Evolutionary conservation across 441 rosid species (phyloP).

Genomic region (Syzygium syzygioides): DNA sequence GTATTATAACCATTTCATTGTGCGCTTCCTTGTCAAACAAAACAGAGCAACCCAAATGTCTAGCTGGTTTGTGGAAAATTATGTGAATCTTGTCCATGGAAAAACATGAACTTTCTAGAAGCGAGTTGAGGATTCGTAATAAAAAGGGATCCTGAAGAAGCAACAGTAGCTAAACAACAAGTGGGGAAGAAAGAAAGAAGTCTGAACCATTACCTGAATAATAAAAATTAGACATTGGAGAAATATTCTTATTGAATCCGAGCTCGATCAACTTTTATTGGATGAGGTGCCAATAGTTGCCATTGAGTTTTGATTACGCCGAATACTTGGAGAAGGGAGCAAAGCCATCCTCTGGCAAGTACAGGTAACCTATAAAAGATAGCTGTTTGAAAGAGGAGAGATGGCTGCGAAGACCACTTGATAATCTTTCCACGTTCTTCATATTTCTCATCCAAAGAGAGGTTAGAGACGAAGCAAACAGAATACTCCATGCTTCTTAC

Average conservation of each 20-base stretch:
- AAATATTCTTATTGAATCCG: background rate
- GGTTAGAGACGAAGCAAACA: no score
- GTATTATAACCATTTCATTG: background rate
- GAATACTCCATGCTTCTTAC: no score
- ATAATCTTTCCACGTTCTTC: no score
- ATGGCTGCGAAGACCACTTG: no score
- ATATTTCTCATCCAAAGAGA: no score
- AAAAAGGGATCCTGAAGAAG: background rate
- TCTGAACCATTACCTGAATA: background rate
- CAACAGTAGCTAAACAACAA: background rate
- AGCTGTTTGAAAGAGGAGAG: no score
- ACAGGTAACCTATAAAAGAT: no score
- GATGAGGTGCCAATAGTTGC: background rate
- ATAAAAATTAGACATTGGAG: background rate
- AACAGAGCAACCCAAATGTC: background rate
- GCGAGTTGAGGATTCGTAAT: accelerated
- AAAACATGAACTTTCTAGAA: background rate
- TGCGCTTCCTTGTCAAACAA: background rate
- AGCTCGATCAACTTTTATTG: background rate
- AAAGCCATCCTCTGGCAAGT: no score
- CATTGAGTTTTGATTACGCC: background rate
- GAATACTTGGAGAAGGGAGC: no score
- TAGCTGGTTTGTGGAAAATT: accelerated
- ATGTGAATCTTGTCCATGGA: background rate
- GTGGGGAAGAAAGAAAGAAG: background rate